These are phyloP conservation scores for Aspergillus fumigatus DNA, from an alignment of 2,329 filamentous ascomycete genomes.

Conservation along the genomic window DNA sequence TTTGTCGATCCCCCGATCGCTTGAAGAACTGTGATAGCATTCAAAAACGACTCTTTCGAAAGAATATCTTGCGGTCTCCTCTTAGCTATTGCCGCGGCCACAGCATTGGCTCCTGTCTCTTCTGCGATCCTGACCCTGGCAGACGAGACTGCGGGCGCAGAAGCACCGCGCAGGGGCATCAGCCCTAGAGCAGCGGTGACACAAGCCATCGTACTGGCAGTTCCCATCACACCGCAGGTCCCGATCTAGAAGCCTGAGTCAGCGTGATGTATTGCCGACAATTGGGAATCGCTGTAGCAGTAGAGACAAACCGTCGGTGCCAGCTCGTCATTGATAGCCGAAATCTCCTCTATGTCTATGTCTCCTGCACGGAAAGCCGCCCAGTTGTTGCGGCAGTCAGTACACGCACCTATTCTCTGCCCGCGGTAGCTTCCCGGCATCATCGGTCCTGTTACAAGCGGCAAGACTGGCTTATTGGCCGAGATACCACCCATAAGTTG, in stretches of 20 bases:
- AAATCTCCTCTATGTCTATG: conserved; percentile 68
- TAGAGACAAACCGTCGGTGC: conserved; percentile 58
- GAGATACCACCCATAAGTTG: conserved; percentile 73
- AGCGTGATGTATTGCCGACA: not conserved
- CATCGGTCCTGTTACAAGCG: conserved; percentile 69
- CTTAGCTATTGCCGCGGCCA: conserved; percentile 37
- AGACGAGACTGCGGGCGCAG: conserved; percentile 51
- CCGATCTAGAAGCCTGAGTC: conserved; percentile 32
- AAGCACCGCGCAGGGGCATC: conserved; percentile 50
- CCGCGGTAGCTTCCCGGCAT: conserved; percentile 66
- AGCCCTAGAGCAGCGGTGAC: conserved; percentile 49
- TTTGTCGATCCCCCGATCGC: conserved; percentile 56
- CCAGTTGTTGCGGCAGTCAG: conserved; percentile 72
- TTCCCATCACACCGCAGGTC: conserved; percentile 57
- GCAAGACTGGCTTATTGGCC: conserved; percentile 66
- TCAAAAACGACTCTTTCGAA: conserved; percentile 46
- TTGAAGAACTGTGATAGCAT: conserved; percentile 51
- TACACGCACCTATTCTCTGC: conserved; percentile 65
- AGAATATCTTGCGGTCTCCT: conserved; percentile 44
- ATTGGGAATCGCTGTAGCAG: not conserved
- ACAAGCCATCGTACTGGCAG: conserved; percentile 55
- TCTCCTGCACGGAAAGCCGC: conserved; percentile 61
- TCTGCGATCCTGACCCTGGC: conserved; percentile 51
- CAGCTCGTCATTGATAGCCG: conserved; percentile 65
- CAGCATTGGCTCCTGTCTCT: conserved; percentile 49